phyloP scores from a whole-genome alignment of 176 grass and related monocot genomes.

The Zea luxurians region DNA sequence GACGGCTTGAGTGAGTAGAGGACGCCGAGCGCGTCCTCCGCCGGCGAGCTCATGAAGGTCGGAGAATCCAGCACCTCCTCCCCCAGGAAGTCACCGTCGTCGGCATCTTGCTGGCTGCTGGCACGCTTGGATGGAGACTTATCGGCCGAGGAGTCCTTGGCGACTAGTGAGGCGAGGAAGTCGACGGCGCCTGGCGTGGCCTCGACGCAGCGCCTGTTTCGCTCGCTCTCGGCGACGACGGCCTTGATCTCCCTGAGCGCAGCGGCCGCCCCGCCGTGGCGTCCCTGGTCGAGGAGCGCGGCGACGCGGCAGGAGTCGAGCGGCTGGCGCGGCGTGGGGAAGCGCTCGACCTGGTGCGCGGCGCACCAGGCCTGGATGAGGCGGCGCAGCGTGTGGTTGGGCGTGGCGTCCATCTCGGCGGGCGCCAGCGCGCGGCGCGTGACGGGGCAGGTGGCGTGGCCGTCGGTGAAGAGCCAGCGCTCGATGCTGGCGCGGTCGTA shows the following conservation, averaged over 20 bases:
- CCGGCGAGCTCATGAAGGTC: constrained; percentile 31
- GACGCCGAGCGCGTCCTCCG: constrained; percentile 56
- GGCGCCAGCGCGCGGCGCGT: constrained; percentile 47
- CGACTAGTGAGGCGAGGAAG: constrained; percentile 45
- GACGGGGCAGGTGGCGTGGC: constrained; percentile 55
- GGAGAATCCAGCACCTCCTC: constrained; percentile 22
- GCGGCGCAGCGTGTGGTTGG: constrained; percentile 89
- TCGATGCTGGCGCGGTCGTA: constrained; percentile 84
- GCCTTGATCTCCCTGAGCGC: constrained; percentile 54
- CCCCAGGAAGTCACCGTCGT: background rate
- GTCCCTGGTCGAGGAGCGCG: constrained; percentile 44
- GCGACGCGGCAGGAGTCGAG: constrained; percentile 48
- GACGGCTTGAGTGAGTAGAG: constrained; percentile 61
- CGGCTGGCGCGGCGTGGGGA: constrained; percentile 61
- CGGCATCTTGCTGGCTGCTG: background rate
- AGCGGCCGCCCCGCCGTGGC: background rate
- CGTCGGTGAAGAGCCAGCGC: constrained; percentile 67
- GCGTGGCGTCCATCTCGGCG: constrained; percentile 53
- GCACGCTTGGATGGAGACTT: background rate
- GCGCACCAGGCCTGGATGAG: constrained; percentile 88
- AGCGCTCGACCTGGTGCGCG: constrained; percentile 58
- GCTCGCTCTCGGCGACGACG: constrained; percentile 61
- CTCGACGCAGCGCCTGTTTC: constrained; percentile 52
- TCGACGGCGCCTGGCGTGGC: constrained; percentile 39
- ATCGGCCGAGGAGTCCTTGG: background rate